Evolutionary conservation across 106 monocot species (phyloP), one percentile per base, ranked within the genome.

Genomic region (Vanilla planifolia): DNA sequence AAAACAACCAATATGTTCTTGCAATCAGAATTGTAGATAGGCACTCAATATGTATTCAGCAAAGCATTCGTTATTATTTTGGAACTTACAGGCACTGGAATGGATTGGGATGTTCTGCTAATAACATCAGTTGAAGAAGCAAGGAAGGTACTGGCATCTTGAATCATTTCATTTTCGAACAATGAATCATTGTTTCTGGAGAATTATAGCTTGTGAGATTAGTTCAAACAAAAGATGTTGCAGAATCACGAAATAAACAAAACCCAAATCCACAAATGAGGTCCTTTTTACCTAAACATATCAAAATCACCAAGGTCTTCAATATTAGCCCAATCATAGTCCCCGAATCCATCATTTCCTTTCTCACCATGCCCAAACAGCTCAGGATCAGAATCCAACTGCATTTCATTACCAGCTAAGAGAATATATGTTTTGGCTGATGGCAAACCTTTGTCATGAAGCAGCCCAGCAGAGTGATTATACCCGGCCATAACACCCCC

Each of bases 231-330:
- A 20, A 5, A 20, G 1, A 8, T 57, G n/a, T 34, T 20, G 26
- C 14, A 34, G 8, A 33, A 19, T 19, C 56, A 56, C 20, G 19
- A 33, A 56, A 17, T 34, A n/a, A 35, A 1, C 15, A 15, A 20
- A 57, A 36, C 19, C 37, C 24, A 67, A 28, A 28, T 45, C 34
- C 4, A 32, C n/a, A n/a, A n/a, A n/a, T n/a, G n/a, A 17, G 10
- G 33, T n/a, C 45, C 22, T 27, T 23, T 55, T 62, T 82, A 83
- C 87, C 82, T 82, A 53, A 88, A 88, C 26, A 83, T 76, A 59
- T 88, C 87, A 71, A 88, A 59, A 70, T 88, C 87, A 50, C 74
- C 79, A 56, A 88, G 73, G 59, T 82, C 79, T 35, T 76, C 82
- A 43, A 78, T 58, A 42, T 52, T 73, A 63, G 63, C 72, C 87